Evolutionary conservation across 768 basidiomycete species (phyloP), one percentile per base, ranked within the genome.

Genomic region (Dioszegia hungarica): DNA sequence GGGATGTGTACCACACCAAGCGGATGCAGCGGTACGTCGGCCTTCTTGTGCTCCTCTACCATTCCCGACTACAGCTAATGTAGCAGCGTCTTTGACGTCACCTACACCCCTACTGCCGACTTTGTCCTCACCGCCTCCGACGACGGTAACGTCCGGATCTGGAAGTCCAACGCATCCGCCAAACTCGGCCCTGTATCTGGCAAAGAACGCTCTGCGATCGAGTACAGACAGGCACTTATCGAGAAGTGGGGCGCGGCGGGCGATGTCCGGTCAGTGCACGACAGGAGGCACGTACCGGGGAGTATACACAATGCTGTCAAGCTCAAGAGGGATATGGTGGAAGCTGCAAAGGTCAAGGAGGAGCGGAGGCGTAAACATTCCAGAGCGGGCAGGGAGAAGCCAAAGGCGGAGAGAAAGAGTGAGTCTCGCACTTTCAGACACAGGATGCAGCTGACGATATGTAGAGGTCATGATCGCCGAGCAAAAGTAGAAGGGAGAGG

Each of bases 1-100:
- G 88, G 15, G 94, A 98, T 73, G 86, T 92, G 6, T 99, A 98
- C 72, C 94, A 98, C 75, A 94, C 92, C 15, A 98, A 98, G 78
- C 88, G 95, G 41, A 99, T 99, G 95, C 95, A 98, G 76, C 83
- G 92, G 89, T 90, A 48, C 36, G 79, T 70, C 37, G 1, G 2
- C n/a, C 22, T 6, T 28, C 20, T 25, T 10, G 15, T 41, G 34
- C 11, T 25, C 45, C 12, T 22, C 6, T 27, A 17, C 17, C 14
- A 24, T 28, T 33, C 33, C 10, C 31, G 11, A 39, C n/a, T 28
- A 19, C 24, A 11, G 27, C 60, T 63, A 47, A 61, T 49, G 11
- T 50, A 24, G 4, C 67, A 91, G 93, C 59, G 90, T 99, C 31
- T 87, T 90, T 41, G 88, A 91, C 14, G 85, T 90, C 2, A 78